Percentiles rank a stretch among this genome's conserved stretches.
Evolutionary conservation across 805 yeast genomes (phyloP).

Genomic region (Wickerhamiella parazyma): DNA sequence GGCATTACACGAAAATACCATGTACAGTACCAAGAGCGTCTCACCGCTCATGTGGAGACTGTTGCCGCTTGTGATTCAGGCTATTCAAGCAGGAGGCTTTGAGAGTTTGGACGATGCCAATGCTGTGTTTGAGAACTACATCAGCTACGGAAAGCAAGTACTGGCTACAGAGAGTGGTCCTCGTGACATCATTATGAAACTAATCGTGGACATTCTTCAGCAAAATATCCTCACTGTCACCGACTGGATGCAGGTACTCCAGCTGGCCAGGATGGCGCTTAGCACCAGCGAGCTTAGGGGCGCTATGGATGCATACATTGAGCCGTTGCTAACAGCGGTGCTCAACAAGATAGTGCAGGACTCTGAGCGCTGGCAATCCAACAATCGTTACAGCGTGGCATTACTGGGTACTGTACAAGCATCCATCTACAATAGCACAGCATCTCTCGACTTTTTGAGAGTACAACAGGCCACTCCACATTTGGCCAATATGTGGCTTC

Average conservation of each 20-base stretch:
- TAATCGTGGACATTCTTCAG: slow-evolving; percentile 1
- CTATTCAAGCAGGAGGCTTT: slow-evolving; percentile 31
- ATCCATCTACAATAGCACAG: slow-evolving; percentile 48
- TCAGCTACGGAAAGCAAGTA: slow-evolving; percentile 44
- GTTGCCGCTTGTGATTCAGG: slow-evolving; percentile 37
- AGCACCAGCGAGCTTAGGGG: slow-evolving; percentile 19
- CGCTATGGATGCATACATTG: slow-evolving; percentile 11
- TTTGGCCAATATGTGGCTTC: slow-evolving; percentile 58
- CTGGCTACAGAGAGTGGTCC: slow-evolving; percentile 29
- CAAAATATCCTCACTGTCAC: slow-evolving; percentile 23
- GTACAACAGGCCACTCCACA: slow-evolving; percentile 32
- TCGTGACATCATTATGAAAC: slow-evolving; percentile 16
- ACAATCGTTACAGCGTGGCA: slow-evolving; percentile 33
- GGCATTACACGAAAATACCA: slow-evolving; percentile 59
- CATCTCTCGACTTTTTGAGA: slow-evolving; percentile 39
- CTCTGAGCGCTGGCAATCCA: slow-evolving; percentile 11
- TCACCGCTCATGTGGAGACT: slow-evolving; percentile 66
- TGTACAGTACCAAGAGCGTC: slow-evolving; percentile 44
- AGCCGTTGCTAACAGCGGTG: slow-evolving; percentile 10
- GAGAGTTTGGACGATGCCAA: slow-evolving; percentile 63
- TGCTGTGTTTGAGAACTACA: slow-evolving; percentile 60
- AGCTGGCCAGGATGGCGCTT: slow-evolving; percentile 32
- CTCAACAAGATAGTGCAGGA: slow-evolving; percentile 12
- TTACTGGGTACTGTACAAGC: slow-evolving; percentile 52
- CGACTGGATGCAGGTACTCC: slow-evolving; percentile 35